phyloP scores from a whole-genome alignment of 306 rosid species.

The Comarum palustre region DNA sequence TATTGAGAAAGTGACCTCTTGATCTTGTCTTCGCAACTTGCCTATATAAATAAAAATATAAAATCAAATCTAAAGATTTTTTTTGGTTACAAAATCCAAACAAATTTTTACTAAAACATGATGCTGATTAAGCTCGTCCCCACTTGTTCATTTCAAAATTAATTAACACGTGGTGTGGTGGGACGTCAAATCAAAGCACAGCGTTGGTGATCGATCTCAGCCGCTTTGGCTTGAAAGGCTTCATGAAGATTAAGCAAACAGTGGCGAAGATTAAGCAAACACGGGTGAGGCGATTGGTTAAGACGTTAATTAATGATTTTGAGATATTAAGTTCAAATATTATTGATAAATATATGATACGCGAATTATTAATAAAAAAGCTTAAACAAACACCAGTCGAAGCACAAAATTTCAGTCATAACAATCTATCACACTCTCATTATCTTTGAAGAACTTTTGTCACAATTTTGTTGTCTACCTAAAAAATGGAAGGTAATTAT shows the following conservation, averaged over 20 bases:
- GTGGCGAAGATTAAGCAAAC: too few species aligned
- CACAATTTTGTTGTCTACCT: not conserved
- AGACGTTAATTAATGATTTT: too few species aligned
- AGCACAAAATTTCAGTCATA: not conserved
- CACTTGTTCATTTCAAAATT: not conserved
- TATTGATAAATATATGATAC: too few species aligned
- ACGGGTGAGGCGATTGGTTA: too few species aligned
- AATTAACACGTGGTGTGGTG: conserved; percentile 1
- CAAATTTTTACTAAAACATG: not conserved
- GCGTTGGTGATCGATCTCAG: not conserved
- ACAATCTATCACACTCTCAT: not conserved
- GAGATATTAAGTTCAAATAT: too few species aligned
- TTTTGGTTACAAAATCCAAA: too few species aligned
- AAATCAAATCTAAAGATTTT: not conserved
- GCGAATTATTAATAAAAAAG: too few species aligned
- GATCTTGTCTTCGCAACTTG: not conserved
- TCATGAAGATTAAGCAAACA: conserved; percentile 2
- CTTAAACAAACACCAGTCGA: too few species aligned
- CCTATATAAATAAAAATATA: not conserved
- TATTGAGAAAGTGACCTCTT: not conserved
- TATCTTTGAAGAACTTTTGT: not conserved
- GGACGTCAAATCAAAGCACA: conserved; percentile 6
- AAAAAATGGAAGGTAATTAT: not conserved
- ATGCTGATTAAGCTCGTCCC: not conserved
- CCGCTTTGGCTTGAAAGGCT: not conserved